Evolutionary conservation across 2,329 filamentous ascomycete species (phyloP), one percentile per base, ranked within the genome.

Genomic region (Phaeosphaeriaceae sp.): DNA sequence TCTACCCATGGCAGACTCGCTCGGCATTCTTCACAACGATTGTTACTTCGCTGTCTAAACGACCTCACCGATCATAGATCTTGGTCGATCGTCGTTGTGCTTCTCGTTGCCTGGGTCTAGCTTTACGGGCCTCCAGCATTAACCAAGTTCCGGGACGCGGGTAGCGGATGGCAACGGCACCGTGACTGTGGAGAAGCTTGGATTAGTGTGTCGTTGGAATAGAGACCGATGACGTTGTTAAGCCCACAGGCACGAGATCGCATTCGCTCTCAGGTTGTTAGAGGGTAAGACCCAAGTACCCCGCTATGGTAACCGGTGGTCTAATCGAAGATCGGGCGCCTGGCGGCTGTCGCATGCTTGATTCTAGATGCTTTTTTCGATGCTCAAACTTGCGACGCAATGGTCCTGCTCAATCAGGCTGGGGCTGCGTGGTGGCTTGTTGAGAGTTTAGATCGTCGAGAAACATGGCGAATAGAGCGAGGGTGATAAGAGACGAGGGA

Each of bases 311-410:
- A 27, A n/a, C 21, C 33, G 25, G 24, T 17, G 17, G 25, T 6
- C 27, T 36, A 33, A 36, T 20, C 17, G 25, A 31, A 4, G 47
- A 22, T 20, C 21, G 19, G 42, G n/a, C 19, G 21, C 21, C 25
- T 36, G 47, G 47, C 47, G 40, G 47, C 47, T 49, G 47, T 40
- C 47, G 47, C 15, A 49, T 31, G 27, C 19, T 20, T 7, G n/a
- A 48, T 21, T 48, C 46, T 22, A 33, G 3, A 33, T 13, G 15
- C 15, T 9, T 17, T 20, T 49, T 31, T 21, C 10, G 31, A 15
- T 36, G 31, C 31, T 36, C 31, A 36, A 21, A 33, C 25, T 33
- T 49, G 25, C 31, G 31, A 36, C 31, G 31, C 31, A 27, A 31
- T 6, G n/a, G 27, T 22, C 42, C 40, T 49, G 27, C 25, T 48